Evolutionary conservation across 2,329 filamentous ascomycete genomes (phyloP), one percentile per base, ranked within the genome.

Genomic region (Coniella lustricola): DNA sequence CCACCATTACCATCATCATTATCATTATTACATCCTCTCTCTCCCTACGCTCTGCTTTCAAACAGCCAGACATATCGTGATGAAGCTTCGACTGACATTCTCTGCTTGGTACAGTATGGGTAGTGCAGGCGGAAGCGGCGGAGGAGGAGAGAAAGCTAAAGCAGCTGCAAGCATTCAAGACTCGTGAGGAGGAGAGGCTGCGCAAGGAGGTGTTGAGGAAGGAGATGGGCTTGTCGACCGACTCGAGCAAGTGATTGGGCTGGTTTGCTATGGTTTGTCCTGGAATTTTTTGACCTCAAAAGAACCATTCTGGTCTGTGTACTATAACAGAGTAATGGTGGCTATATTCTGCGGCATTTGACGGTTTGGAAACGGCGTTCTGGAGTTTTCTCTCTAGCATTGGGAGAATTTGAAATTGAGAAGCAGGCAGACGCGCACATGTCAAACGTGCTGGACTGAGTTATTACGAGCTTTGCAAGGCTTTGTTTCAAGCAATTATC

Each of bases 111-210:
- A 3, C 40, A 77, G 75, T 78, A 51, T 77, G 72, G 73, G 59
- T 70, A 34, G 74, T 76, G 3, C 68, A 75, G 41, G 70, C 73
- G 49, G 73, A 76, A 47, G 72, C 72, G 36, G 67, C 71, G 46
- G 67, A 70, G 56, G 63, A 61, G 44, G 68, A 64, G 49, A 70
- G 63, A 57, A 63, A 66, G 56, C 64, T 62, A 9, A 62, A 62
- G 3, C 53, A 66, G 5, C 56, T 60, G 3, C 67, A 67, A 31
- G 63, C 60, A 16, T 61, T 62, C 52, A 65, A 62, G 46, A 61
- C 63, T 29, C 65, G 66, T 29, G 62, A 67, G 17, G 71, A 75
- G 54, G 66, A 68, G 4, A 67, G 69, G 49, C 60, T 66, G 25
- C 67, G 67, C 52, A 64, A 68, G 54, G 72, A 76, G 51, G 70